Conservation (phyloP, 306 rosid genomes). For the Aeschynomene evenia region DNA sequence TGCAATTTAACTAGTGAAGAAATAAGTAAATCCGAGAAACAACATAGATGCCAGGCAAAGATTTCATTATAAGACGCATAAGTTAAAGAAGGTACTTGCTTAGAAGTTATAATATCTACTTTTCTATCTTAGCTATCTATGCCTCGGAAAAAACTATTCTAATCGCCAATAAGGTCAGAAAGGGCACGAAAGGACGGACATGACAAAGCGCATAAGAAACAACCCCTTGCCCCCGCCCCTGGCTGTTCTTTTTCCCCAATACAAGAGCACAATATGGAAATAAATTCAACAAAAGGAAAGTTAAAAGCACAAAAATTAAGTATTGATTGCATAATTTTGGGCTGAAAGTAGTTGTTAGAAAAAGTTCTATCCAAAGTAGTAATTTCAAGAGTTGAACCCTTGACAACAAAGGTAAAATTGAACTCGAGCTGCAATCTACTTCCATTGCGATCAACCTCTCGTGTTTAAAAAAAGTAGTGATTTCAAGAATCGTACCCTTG, state of each 20-base stretch:
- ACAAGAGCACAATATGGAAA: not conserved
- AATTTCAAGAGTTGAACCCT: not conserved
- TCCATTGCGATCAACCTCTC: not conserved
- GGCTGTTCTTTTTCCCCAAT: not conserved
- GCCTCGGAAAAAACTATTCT: not conserved
- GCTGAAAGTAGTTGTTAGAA: not conserved
- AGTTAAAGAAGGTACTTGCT: not conserved
- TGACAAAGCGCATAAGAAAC: not conserved
- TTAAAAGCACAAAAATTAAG: not conserved
- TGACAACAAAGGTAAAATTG: not conserved
- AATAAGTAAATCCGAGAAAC: not conserved
- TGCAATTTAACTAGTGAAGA: not conserved
- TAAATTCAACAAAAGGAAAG: not conserved
- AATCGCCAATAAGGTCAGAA: not conserved
- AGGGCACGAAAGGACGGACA: not conserved
- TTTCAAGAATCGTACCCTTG: too few relatives aligned
- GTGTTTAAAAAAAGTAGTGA: too few relatives aligned
- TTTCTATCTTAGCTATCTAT: not conserved
- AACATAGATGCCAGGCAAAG: not conserved
- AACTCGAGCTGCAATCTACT: not conserved
- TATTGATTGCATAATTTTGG: not conserved
- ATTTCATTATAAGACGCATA: not conserved
- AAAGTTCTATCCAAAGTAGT: not conserved
- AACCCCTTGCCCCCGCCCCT: not conserved
- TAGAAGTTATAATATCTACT: not conserved